Evolutionary conservation across 441 rosid species (phyloP).

Genomic region (Populus hybrid): DNA sequence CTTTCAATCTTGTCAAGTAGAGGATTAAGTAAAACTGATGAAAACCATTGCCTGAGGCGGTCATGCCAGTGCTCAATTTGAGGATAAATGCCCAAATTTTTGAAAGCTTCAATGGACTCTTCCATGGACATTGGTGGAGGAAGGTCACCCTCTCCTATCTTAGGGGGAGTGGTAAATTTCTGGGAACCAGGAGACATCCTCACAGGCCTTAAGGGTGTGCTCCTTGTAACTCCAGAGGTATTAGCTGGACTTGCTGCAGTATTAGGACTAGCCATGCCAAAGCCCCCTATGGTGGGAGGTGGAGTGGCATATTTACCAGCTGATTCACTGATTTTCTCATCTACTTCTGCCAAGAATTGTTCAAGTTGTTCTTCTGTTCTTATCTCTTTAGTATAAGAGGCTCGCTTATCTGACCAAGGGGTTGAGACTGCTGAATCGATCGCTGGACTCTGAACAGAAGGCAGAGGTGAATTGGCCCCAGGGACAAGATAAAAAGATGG

Average conservation of each 20-base stretch:
- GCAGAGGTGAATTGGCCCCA: constrained; percentile 43
- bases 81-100: constrained; percentile 79
- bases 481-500: constrained; percentile 72
- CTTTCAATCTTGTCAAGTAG: constrained; percentile 73
- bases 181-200: constrained; percentile 98
- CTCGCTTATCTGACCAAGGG: constrained; percentile 79
- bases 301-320: constrained; percentile 77
- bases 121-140: constrained; percentile 92
- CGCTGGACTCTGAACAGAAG: constrained; percentile 57
- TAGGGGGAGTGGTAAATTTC: constrained; percentile 89
- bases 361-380: constrained; percentile 80
- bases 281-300: constrained; percentile 63
- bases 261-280: constrained; percentile 64
- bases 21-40: constrained; percentile 74
- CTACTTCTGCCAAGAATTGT: constrained; percentile 74
- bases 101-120: constrained; percentile 79
- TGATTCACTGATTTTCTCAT: constrained; percentile 69
- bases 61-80: constrained; percentile 94
- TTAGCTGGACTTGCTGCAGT: constrained; percentile 65
- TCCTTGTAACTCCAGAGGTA: constrained; percentile 81
- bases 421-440: constrained; percentile 55
- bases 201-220: constrained; percentile 84
- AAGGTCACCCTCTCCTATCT: constrained; percentile 95
- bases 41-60: constrained; percentile 93
- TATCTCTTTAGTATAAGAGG: constrained; percentile 54